Conservation (phyloP, 768 basidiomycete genomes). For the Kwoniella botswanensis region DNA sequence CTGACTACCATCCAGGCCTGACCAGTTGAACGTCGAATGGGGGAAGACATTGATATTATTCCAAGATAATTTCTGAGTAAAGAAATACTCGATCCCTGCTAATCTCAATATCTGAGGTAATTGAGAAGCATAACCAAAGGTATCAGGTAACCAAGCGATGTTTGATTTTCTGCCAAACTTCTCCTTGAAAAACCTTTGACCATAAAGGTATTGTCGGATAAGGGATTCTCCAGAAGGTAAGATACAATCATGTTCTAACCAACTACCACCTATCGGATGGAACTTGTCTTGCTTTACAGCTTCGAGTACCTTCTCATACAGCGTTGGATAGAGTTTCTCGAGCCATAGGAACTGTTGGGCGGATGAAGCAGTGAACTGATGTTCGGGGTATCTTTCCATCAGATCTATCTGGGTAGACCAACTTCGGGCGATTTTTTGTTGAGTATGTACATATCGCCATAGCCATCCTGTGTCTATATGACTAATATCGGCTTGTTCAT, state of each 20-base stretch:
- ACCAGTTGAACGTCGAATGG: constrained; percentile 87
- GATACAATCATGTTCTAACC: constrained; percentile 71
- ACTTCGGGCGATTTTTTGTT: constrained; percentile 94
- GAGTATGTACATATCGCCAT: constrained; percentile 91
- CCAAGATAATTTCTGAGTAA: constrained; percentile 74
- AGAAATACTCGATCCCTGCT: constrained; percentile 86
- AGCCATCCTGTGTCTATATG: constrained; percentile 86
- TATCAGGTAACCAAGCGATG: constrained; percentile 53
- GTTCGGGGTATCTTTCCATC: constrained; percentile 93
- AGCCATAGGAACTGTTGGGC: constrained; percentile 88
- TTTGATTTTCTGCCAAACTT: constrained; percentile 58
- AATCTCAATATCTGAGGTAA: constrained; percentile 81
- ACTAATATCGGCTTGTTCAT: constrained; percentile 1
- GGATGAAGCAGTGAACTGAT: constrained; percentile 70
- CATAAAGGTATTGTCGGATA: constrained; percentile 82
- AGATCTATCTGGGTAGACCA: constrained; percentile 94
- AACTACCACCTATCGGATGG: constrained; percentile 81
- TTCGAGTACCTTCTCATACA: constrained; percentile 76
- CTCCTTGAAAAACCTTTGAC: constrained; percentile 79
- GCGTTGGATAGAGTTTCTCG: constrained; percentile 77
- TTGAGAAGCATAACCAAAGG: constrained; percentile 73
- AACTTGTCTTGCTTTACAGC: constrained; percentile 78
- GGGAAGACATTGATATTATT: constrained; percentile 79
- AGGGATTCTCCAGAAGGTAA: constrained; percentile 93
- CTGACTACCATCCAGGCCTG: constrained; percentile 86